Evolutionary conservation across 768 basidiomycete species (phyloP), one percentile per base, ranked within the genome.

Genomic region (Porphyrellus cyaneotinctus): DNA sequence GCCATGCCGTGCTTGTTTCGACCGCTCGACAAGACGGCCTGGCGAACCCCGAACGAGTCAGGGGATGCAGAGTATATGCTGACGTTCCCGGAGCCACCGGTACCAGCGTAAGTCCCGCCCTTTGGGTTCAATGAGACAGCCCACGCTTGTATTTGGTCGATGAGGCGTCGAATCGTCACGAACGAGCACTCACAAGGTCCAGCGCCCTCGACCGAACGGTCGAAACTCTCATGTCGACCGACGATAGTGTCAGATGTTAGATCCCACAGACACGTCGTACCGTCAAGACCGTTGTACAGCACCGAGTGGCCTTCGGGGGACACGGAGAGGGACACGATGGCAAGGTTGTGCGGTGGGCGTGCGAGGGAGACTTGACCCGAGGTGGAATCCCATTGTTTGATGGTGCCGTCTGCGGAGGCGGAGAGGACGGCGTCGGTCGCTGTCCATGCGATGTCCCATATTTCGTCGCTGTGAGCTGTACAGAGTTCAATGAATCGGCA

Each of bases 281-380:
- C 94, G 61, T 95, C 93, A 18, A 95, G 74, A 49, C 87, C 87
- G 62, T 92, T 92, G 60, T 84, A 87, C 41, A 97, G 67, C 0
- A 83, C 91, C 28, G 70, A 72, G 43, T 72, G 75, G 9, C 90
- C 94, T 43, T 82, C 76, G 0, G 79, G 76, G 18, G 84, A 79
- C 9, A 82, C 81, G 17, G 89, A 91, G 31, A 95, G 70, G 6
- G 91, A 91, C 17, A 91, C 82, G 58, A 93, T 81, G 3, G 89
- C 93, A 18, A 95, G 83, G 8, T 90, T 84, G 70, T 95, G 90
- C n/a, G 86, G 76, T 33, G 81, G 70, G 17, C 84, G 82, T 31
- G 84, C 73, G 12, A 74, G 74, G 48, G 77, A 76, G 3, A 81
- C 79, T 59, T 87, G 82, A 20, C 87, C 87, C 6, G 84, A 77